These are phyloP conservation scores for Solanum pennellii DNA, from an alignment of 257 asterid species.

Conservation along the genomic window DNA sequence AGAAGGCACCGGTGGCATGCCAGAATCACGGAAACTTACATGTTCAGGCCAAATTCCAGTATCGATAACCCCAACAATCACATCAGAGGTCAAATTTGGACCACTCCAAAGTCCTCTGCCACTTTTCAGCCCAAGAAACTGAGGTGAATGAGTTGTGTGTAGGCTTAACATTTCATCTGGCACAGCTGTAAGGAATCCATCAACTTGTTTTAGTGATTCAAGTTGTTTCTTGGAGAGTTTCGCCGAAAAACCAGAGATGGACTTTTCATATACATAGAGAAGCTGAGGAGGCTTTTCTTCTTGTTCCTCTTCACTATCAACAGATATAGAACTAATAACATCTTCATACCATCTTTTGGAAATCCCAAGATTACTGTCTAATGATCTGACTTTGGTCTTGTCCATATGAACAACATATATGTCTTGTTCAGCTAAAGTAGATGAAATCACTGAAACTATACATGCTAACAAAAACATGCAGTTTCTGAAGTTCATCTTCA, in stretches of 20 bases:
- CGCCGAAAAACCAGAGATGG: constrained; percentile 53
- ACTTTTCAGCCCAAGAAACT: constrained; percentile 47
- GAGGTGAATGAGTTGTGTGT: constrained; percentile 65
- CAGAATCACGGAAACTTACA: constrained; percentile 34
- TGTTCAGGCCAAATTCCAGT: constrained; percentile 84
- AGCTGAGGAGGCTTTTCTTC: constrained; percentile 21
- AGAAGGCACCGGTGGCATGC: constrained; percentile 26
- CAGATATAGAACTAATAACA: constrained; percentile 30
- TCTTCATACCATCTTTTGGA: constrained; percentile 43
- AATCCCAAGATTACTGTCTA: constrained; percentile 27
- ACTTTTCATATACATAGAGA: constrained; percentile 45
- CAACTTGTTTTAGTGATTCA: constrained; percentile 15
- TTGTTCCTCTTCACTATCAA: not conserved
- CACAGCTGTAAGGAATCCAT: constrained; percentile 48
- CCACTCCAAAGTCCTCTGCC: constrained; percentile 51
- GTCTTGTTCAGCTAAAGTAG: constrained; percentile 18
- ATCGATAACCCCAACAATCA: constrained; percentile 57
- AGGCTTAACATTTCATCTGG: constrained; percentile 39
- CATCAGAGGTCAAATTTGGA: constrained; percentile 42
- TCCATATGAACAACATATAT: constrained; percentile 61
- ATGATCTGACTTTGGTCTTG: constrained; percentile 27
- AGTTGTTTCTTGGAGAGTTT: constrained; percentile 41
- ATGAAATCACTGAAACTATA: constrained; percentile 2
- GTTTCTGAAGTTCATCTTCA: constrained; percentile 16
- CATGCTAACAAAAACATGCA: constrained; percentile 13